These are phyloP conservation scores for Leishmania turanica DNA, from an alignment of 208 protist genomes.

Conservation along the genomic window DNA sequence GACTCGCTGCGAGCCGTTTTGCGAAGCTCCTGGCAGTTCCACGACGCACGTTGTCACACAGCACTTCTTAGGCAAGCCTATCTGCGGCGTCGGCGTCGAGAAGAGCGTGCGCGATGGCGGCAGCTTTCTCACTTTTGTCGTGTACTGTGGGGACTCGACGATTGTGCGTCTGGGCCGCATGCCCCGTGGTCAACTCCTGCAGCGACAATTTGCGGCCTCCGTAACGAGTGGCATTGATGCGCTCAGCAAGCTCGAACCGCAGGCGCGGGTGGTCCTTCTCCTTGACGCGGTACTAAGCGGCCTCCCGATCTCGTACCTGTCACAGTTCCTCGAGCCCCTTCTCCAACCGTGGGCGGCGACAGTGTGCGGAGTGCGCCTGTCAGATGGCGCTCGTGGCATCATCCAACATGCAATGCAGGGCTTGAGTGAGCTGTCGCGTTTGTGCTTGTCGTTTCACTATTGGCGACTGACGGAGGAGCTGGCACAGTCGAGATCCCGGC, in stretches of 20 bases:
- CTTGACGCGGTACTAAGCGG: slow-evolving; percentile 39
- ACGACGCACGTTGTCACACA: slow-evolving; percentile 45
- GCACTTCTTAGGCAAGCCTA: slow-evolving; percentile 36
- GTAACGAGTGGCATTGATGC: slow-evolving; percentile 20
- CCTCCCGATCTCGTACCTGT: slow-evolving; percentile 26
- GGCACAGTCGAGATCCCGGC: slow-evolving; percentile 20
- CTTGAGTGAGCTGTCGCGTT: slow-evolving; percentile 31
- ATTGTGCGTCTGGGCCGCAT: slow-evolving; percentile 43
- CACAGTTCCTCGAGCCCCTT: slow-evolving; percentile 26
- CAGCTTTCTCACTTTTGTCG: slow-evolving; percentile 39
- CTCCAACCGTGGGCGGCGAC: slow-evolving; percentile 27
- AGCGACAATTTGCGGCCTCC: slow-evolving; percentile 35
- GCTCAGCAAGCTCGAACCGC: slow-evolving; percentile 29
- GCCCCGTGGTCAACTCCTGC: slow-evolving; percentile 39
- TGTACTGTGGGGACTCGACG: slow-evolving; percentile 53
- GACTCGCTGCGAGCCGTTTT: slow-evolving; percentile 39
- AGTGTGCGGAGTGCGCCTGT: slow-evolving; percentile 24
- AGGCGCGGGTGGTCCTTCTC: slow-evolving; percentile 33
- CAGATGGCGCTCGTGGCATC: slow-evolving; percentile 39
- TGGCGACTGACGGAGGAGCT: slow-evolving; percentile 47
- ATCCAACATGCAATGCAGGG: slow-evolving; percentile 32
- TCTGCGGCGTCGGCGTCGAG: slow-evolving; percentile 44
- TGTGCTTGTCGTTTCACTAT: slow-evolving; percentile 43
- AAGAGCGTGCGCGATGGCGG: slow-evolving; percentile 26
- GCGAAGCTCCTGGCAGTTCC: slow-evolving; percentile 22